These are phyloP conservation scores for Saccharomyces hybrid DNA, from an alignment of 1,139 yeast genomes.

Conservation along the genomic window DNA sequence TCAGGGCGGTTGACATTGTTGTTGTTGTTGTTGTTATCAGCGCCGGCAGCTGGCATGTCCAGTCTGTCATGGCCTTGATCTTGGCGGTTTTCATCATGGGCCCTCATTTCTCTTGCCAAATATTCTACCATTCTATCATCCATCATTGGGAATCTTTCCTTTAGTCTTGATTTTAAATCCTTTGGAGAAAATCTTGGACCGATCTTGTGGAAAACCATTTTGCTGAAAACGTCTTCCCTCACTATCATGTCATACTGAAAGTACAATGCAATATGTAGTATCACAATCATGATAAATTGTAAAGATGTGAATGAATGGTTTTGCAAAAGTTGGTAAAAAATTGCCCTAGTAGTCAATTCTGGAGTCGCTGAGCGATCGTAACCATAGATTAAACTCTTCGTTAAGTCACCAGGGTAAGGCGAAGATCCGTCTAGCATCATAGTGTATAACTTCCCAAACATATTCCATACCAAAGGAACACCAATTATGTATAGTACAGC, in stretches of 20 bases:
- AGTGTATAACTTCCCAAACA: slow-evolving; percentile 44
- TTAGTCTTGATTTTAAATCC: slow-evolving; percentile 23
- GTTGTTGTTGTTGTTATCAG: slow-evolving; percentile 7
- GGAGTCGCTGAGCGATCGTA: slow-evolving; percentile 24
- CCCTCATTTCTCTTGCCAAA: slow-evolving; percentile 24
- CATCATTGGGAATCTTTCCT: slow-evolving; percentile 27
- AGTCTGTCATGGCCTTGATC: slow-evolving; percentile 1
- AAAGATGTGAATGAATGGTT: slow-evolving; percentile 23
- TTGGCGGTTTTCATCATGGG: slow-evolving; percentile 4
- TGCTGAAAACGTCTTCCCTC: slow-evolving; percentile 57
- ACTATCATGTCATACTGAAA: slow-evolving; percentile 67
- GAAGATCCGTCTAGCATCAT: slow-evolving; percentile 48
- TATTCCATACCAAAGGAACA: slow-evolving; percentile 52
- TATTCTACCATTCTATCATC: slow-evolving; percentile 26
- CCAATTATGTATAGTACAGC: slow-evolving; percentile 41
- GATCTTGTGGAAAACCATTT: slow-evolving; percentile 46
- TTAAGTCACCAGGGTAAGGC: slow-evolving; percentile 36
- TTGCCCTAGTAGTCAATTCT: slow-evolving; percentile 4
- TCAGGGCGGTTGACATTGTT: neutral
- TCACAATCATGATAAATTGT: slow-evolving; percentile 32
- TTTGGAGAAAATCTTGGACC: slow-evolving; percentile 47
- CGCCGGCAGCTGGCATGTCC: slow-evolving; percentile 2
- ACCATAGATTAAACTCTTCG: slow-evolving; percentile 45
- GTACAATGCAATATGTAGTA: slow-evolving; percentile 43
- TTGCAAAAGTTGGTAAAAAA: slow-evolving; percentile 13